Evolutionary conservation across 2,329 filamentous ascomycete genomes (phyloP).

Genomic region (Samsoniella hepiali): DNA sequence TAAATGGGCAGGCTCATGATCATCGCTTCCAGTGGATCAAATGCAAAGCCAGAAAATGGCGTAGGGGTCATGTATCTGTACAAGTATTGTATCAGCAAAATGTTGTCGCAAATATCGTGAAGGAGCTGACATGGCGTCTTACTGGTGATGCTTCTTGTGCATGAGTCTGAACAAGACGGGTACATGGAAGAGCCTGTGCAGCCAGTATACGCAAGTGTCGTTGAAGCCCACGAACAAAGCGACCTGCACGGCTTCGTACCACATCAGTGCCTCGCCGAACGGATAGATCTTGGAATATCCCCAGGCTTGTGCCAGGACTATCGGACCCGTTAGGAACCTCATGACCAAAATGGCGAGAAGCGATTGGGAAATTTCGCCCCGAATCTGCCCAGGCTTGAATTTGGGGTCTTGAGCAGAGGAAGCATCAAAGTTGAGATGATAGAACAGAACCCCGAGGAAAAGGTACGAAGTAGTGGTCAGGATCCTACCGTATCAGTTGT

Average conservation of each 20-base stretch:
- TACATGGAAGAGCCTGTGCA: background rate
- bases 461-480: background rate
- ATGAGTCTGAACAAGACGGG: background rate
- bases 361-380: background rate
- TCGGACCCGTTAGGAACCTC: background rate
- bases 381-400: background rate
- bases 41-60: background rate
- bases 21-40: background rate
- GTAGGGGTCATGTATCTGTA: background rate
- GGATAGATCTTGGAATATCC: background rate
- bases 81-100: background rate
- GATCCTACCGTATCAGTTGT: background rate
- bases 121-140: background rate
- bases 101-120: no score
- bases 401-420: background rate
- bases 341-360: background rate
- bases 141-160: conserved; percentile 1
- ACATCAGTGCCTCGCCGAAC: background rate
- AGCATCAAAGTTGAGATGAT: background rate
- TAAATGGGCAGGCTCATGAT: background rate
- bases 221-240: background rate
- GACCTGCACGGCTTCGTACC: background rate
- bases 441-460: background rate
- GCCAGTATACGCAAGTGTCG: background rate
- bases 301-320: background rate